Conservation (phyloP, 305 asterid species). For the Ajuga reptans region DNA sequence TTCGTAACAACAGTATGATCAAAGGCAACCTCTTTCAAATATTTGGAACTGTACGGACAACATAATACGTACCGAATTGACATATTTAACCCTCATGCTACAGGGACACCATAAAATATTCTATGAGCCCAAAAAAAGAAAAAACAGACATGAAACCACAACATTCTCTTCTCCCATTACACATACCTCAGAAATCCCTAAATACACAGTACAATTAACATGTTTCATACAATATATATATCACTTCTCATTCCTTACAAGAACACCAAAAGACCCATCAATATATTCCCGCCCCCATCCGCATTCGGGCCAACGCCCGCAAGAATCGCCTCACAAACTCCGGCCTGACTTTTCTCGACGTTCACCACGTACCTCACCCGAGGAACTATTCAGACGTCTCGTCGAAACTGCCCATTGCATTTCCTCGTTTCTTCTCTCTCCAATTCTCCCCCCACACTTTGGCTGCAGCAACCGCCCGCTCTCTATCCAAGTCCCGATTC, state of each 20-base stretch:
- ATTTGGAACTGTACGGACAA: conserved; percentile 20
- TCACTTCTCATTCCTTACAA: conserved; percentile 3
- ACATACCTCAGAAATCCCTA: conserved; percentile 23
- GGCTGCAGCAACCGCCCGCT: conserved; percentile 84
- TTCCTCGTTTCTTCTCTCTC: conserved; percentile 19
- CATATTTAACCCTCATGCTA: neutral
- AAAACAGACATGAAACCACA: neutral
- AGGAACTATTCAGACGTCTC: conserved; percentile 32
- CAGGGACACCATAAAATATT: neutral
- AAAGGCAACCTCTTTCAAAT: conserved; percentile 10
- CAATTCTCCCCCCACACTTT: conserved; percentile 79
- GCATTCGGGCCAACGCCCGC: neutral
- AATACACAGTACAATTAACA: conserved; percentile 20
- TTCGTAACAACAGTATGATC: neutral
- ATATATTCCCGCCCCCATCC: neutral
- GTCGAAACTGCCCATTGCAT: conserved; percentile 42
- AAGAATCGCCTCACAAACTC: neutral
- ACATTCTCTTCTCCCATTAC: conserved; percentile 20
- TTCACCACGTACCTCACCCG: neutral
- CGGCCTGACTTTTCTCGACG: neutral
- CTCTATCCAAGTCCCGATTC: conserved; percentile 68
- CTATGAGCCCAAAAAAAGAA: neutral
- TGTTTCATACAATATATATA: conserved; percentile 8
- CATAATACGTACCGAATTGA: neutral
- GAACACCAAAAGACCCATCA: neutral